Base-by-base conservation (phyloP, 2,329 filamentous ascomycete genomes). In the Tolypocladium capitatum region DNA sequence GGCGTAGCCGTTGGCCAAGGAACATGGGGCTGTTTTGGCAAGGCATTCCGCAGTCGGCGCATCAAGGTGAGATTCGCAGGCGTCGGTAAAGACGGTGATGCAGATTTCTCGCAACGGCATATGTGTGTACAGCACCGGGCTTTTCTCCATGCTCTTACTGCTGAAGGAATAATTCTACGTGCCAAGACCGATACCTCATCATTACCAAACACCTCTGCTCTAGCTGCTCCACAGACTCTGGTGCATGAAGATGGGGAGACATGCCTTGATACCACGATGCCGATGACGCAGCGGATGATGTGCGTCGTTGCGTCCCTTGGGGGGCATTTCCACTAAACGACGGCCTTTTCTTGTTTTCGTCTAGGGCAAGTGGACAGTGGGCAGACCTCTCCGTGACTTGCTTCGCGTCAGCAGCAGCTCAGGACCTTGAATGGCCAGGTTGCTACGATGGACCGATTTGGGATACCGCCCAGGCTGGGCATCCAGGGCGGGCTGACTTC, bases 71-170 rank as follows among this genome's bases (percentile, higher is more conserved):
- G n/a, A 24, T 30, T 1, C 21, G 27, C 20, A 41, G 30, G 35
- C 16, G 21, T 27, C 31, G 8, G 30, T 10, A 9, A 40, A 32
- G 35, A 40, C 44, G 20, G 20, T 24, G 34, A 32, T 31, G 2
- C 34, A 24, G 13, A 31, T 44, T 21, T 51, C 44, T 50, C 49
- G 48, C 49, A 51, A 70, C 63, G 74, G 74, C 74, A 76, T 76
- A 64, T 67, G 74, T 77, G 74, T 77, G 74, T 77, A 76, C 74
- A 75, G 70, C 73, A 71, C 62, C 66, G 72, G 69, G 70, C 70
- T 66, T 64, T 57, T 61, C 52, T 62, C 63, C 59, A 65, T 74
- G 71, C 73, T 70, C 69, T 60, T 64, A 58, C 68, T 72, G 73
- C 69, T 75, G 73, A 76, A 76, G 74, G 73, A 76, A 67, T 54